A percentile compares a stretch with the other conserved stretches of the same genome.
phyloP scores from a whole-genome alignment of 768 basidiomycete genomes.

The Polyporus arcularius region DNA sequence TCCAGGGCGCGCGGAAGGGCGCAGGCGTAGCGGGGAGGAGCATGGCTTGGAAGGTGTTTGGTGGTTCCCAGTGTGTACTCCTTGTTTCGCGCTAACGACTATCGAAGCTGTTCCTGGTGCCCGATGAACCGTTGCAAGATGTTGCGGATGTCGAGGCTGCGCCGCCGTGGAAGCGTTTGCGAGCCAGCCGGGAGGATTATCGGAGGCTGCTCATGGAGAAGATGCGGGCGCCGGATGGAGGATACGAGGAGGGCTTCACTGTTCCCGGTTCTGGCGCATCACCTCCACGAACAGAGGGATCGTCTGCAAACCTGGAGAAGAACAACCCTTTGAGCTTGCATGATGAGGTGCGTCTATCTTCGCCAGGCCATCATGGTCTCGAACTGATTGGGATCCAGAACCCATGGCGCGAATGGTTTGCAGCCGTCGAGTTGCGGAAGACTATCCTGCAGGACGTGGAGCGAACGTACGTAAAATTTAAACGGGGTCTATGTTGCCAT shows the following conservation, averaged over 20 bases:
- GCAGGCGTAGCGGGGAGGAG: conserved; percentile 72
- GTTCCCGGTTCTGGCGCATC: conserved; percentile 50
- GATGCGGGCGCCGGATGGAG: conserved; percentile 85
- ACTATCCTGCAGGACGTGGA: conserved; percentile 94
- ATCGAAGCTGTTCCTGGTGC: conserved; percentile 66
- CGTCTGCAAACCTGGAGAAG: conserved; percentile 52
- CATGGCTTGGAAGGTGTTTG: conserved; percentile 78
- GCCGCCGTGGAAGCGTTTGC: conserved; percentile 37
- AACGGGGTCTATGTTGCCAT: too few species aligned
- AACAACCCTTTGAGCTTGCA: conserved; percentile 85
- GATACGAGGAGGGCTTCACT: conserved; percentile 68
- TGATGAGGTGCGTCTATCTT: conserved; percentile 52
- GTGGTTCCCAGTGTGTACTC: conserved; percentile 13
- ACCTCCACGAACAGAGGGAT: conserved; percentile 26
- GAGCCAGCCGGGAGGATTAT: conserved; percentile 56
- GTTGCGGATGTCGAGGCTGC: conserved; percentile 38
- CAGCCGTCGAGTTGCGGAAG: conserved; percentile 83
- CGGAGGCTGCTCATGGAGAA: conserved; percentile 60
- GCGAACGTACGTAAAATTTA: conserved; percentile 65
- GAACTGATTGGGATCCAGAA: conserved; percentile 50
- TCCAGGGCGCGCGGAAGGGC: conserved; percentile 41
- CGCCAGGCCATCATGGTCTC: background rate
- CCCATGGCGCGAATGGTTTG: conserved; percentile 96
- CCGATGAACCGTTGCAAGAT: conserved; percentile 62
- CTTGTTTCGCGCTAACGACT: background rate